These are phyloP conservation scores for Acer saccharum DNA, from an alignment of 345 rosid genomes.

Conservation along the genomic window DNA sequence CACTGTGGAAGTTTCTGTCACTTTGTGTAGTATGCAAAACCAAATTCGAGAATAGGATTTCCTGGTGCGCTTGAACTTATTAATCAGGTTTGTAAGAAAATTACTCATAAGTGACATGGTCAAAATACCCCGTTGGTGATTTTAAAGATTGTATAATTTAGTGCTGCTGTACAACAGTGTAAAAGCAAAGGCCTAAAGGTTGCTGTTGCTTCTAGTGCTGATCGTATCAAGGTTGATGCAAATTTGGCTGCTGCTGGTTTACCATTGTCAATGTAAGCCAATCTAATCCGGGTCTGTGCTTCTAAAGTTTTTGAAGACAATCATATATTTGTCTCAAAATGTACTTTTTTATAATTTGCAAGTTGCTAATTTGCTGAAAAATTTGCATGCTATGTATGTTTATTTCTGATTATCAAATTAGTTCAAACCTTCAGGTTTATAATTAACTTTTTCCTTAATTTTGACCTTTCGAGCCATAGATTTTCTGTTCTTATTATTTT, in stretches of 20 bases:
- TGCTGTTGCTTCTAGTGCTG: conserved; percentile 97
- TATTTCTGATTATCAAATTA: neutral
- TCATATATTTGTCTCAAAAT: neutral
- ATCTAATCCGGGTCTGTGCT: conserved; percentile 2
- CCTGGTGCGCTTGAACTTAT: conserved; percentile 94
- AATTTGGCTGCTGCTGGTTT: conserved; percentile 91
- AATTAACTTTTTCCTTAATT: neutral
- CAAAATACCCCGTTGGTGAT: neutral
- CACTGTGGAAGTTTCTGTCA: conserved; percentile 7
- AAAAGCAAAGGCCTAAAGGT: conserved; percentile 86
- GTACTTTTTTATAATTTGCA: neutral
- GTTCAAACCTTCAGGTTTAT: neutral
- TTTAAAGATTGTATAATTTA: conserved; percentile 4
- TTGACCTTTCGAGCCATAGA: neutral
- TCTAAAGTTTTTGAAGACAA: neutral
- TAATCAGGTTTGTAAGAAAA: conserved; percentile 55
- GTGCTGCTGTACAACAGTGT: conserved; percentile 50
- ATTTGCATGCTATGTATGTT: neutral
- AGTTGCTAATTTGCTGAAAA: neutral
- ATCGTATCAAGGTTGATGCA: conserved; percentile 92
- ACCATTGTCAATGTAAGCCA: conserved; percentile 64
- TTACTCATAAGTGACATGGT: conserved; percentile 8
- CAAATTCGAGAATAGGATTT: conserved; percentile 91
- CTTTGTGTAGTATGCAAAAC: conserved; percentile 76
- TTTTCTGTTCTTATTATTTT: conserved; percentile 21